Conservation (phyloP, 345 rosid genomes). For the Citrus reticulata region DNA sequence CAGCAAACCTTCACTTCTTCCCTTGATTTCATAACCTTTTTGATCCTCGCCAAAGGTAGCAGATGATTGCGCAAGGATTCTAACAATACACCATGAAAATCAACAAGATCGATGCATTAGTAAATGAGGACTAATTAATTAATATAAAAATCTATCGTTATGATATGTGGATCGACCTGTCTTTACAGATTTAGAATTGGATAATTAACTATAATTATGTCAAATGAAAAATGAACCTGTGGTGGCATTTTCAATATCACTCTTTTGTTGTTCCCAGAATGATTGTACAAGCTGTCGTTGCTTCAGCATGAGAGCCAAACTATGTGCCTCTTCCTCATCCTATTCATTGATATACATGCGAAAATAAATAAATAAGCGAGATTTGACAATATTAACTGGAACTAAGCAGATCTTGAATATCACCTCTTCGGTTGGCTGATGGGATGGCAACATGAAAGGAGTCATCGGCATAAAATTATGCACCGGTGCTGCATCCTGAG, state of each 20-base stretch:
- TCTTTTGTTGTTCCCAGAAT: neutral
- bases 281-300: neutral
- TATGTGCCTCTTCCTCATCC: neutral
- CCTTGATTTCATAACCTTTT: constrained; percentile 23
- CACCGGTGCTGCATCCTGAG: neutral
- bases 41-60: constrained; percentile 25
- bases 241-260: neutral
- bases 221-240: neutral
- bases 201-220: neutral
- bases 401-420: neutral
- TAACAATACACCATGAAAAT: neutral
- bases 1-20: constrained; percentile 23
- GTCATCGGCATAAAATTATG: neutral
- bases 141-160: neutral
- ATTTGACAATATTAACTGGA: too few species aligned
- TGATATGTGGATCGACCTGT: neutral
- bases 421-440: neutral
- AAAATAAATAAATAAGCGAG: neutral
- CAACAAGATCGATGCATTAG: neutral
- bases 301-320: neutral
- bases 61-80: neutral
- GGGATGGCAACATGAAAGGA: neutral
- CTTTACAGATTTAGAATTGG: too few species aligned
- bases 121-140: neutral
- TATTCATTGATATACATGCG: neutral